Evolutionary conservation across 2,329 filamentous ascomycete genomes (phyloP).

Genomic region (Corniculantispora saksenae): DNA sequence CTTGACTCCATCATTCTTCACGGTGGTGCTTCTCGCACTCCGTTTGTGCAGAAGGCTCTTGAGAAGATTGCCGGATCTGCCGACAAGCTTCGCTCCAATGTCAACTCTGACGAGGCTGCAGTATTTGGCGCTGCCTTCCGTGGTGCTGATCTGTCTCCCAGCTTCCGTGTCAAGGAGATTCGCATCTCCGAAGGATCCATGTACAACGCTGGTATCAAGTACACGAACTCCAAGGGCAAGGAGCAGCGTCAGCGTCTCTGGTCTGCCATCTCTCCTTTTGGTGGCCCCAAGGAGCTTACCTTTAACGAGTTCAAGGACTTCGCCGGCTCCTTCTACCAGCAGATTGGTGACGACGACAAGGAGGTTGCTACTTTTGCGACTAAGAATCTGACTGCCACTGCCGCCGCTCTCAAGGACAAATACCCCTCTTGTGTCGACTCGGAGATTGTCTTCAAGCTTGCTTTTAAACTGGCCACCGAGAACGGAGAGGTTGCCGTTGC

Average conservation of each 20-base stretch:
- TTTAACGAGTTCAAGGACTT: constrained; percentile 85
- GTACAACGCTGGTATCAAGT: constrained; percentile 76
- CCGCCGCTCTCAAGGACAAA: constrained; percentile 75
- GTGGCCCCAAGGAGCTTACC: constrained; percentile 79
- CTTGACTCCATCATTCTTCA: constrained; percentile 91
- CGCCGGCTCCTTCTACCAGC: constrained; percentile 76
- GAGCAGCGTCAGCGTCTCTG: constrained; percentile 80
- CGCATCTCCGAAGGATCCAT: constrained; percentile 73
- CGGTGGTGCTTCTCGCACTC: constrained; percentile 85
- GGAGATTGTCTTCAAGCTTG: constrained; percentile 79
- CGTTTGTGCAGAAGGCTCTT: constrained; percentile 88
- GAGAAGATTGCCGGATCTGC: constrained; percentile 71
- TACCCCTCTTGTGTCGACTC: constrained; percentile 70
- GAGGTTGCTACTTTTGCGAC: constrained; percentile 69
- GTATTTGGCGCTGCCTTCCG: constrained; percentile 96
- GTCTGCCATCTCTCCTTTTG: constrained; percentile 72
- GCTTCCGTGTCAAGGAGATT: constrained; percentile 98
- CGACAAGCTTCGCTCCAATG: constrained; percentile 85
- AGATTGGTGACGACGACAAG: constrained; percentile 59
- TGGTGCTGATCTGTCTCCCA: constrained; percentile 86
- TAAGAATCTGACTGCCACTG: constrained; percentile 81
- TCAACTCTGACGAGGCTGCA: constrained; percentile 95
- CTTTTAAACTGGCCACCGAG: constrained; percentile 68
- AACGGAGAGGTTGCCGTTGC: constrained; percentile 79
- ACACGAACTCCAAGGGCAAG: constrained; percentile 68